A percentile compares a stretch with the other conserved stretches of the same genome.
These are phyloP conservation scores for Teunomyces lycoperdinae DNA, from an alignment of 805 yeast species.

Conservation along the genomic window DNA sequence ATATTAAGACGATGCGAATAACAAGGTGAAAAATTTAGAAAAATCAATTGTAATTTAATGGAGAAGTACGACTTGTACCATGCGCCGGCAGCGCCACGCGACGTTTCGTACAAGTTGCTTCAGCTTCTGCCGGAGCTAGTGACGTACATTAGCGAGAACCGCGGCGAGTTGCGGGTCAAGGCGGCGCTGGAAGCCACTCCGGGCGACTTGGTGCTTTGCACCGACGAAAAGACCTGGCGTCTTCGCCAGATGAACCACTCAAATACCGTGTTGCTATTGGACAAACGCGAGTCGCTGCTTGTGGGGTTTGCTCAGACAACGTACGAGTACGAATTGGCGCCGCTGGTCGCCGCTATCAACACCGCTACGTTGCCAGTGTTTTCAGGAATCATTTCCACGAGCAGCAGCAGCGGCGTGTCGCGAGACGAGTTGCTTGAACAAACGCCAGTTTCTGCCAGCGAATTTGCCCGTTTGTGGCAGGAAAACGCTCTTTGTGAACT, in stretches of 20 bases:
- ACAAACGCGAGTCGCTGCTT: conserved; percentile 17
- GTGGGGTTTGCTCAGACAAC: conserved; percentile 27
- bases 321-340: conserved; percentile 35
- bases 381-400: not conserved
- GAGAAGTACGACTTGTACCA: conserved; percentile 7
- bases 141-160: conserved; percentile 24
- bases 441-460: conserved; percentile 54
- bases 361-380: conserved; percentile 26
- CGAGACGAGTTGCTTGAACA: conserved; percentile 34
- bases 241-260: conserved; percentile 83
- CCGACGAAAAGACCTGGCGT: conserved; percentile 55
- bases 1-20: not conserved
- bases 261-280: conserved; percentile 65
- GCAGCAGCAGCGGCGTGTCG: conserved; percentile 5
- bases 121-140: conserved; percentile 53
- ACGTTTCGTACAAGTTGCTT: conserved; percentile 43
- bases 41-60: too few relatives aligned
- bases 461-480: conserved; percentile 55
- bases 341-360: conserved; percentile 27
- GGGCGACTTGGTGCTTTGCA: conserved; percentile 54
- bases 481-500: conserved; percentile 53
- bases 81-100: conserved; percentile 18
- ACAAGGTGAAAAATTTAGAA: not conserved
- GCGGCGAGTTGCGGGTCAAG: conserved; percentile 34
- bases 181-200: conserved; percentile 21